Base-by-base conservation (phyloP, 352 stramenopile genomes). In the Phytopythium delawarense region DNA sequence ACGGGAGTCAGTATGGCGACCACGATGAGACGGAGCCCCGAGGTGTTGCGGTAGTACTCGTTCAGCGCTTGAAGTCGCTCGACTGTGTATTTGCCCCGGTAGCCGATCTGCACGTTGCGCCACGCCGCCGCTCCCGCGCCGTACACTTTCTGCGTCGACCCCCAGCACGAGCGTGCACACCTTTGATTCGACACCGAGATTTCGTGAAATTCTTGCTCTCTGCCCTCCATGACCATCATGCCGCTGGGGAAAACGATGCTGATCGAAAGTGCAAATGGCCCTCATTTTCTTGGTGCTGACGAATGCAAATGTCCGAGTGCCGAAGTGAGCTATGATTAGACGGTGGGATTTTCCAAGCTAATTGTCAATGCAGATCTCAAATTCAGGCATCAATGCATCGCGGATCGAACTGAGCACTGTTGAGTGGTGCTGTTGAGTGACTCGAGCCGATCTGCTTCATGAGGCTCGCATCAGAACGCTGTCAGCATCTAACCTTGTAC, bases 11-110 rank as follows among this genome's bases (percentile, higher is more conserved):
- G 60, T 9, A 61, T 45, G 46, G 20, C 32, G 16, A 35, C 46
- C 0, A 21, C 28, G 34, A n/a, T 35, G 40, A 76, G 61, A 64
- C 68, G 63, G 66, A 61, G 42, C 61, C 50, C 62, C 35, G 46
- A 64, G n/a, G 46, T 66, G n/a, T 66, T 59, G 15, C 46, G 23
- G 11, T 23, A 34, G 30, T 52, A 52, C 13, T 52, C 46, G 46
- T 52, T 12, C 23, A 52, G 23, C 21, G 46, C 46, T 12, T 20
- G 45, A 8, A 35, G 12, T 6, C 12, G 46, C 23, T 52, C 46
- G 13, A 52, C 13, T 1, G 46, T 52, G 23, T 35, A 52, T 7
- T 52, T 52, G 12, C 46, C 23, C 1, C 23, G 23, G 25, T 34
- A 23, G 1, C 46, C 46, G 12, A 52, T 52, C 13, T 52, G 46